phyloP scores from a whole-genome alignment of 2,329 filamentous ascomycete genomes.

The Hypoxylon sp. region DNA sequence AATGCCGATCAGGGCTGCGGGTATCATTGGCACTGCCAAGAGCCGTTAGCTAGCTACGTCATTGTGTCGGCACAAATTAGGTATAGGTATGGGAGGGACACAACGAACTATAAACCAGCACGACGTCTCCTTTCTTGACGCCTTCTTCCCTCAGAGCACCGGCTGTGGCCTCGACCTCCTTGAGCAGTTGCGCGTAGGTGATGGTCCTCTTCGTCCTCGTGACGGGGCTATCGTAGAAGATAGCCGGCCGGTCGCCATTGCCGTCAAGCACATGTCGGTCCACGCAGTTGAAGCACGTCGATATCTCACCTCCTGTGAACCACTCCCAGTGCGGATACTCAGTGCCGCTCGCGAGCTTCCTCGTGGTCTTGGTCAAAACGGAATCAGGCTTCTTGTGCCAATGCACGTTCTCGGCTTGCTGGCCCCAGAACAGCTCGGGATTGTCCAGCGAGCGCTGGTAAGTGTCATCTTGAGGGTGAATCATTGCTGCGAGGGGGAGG shows the following conservation, averaged over 20 bases:
- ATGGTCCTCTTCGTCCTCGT: constrained; percentile 76
- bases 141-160: constrained; percentile 86
- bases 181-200: constrained; percentile 80
- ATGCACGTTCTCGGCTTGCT: constrained; percentile 78
- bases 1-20: constrained; percentile 86
- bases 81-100: not conserved
- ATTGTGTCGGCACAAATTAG: not conserved
- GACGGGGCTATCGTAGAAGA: constrained; percentile 90
- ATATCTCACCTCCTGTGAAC: constrained; percentile 91
- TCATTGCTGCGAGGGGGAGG: constrained; percentile 41
- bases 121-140: constrained; percentile 84
- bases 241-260: constrained; percentile 78
- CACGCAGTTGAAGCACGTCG: constrained; percentile 91
- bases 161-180: constrained; percentile 84
- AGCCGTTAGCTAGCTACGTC: constrained; percentile 31
- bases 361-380: constrained; percentile 70
- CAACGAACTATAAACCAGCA: constrained; percentile 85
- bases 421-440: constrained; percentile 79
- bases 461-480: constrained; percentile 63
- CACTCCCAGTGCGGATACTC: constrained; percentile 85
- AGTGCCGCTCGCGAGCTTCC: constrained; percentile 71
- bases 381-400: constrained; percentile 83
- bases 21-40: constrained; percentile 90
- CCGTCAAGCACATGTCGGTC: constrained; percentile 88
- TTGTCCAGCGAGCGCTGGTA: constrained; percentile 71